phyloP scores from a whole-genome alignment of 192 early-diverging fungal species.

The Powellomyces hirtus region DNA sequence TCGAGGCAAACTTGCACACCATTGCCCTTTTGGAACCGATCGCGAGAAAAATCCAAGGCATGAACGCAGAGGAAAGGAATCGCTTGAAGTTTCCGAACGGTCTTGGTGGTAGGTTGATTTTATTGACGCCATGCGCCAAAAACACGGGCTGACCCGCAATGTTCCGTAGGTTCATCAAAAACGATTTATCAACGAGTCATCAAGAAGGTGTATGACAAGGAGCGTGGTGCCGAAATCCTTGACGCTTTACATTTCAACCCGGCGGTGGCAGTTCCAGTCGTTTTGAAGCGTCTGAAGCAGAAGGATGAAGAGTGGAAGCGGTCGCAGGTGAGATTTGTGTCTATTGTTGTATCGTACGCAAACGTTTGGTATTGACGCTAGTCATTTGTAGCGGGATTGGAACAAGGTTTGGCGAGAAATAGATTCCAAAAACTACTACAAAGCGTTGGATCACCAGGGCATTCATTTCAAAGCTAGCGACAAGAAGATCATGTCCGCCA shows the following conservation, averaged over 20 bases:
- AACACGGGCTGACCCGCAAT: neutral
- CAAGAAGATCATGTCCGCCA: conserved; percentile 74
- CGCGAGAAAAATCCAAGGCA: conserved; percentile 75
- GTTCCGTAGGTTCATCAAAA: conserved; percentile 56
- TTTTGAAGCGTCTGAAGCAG: conserved; percentile 92
- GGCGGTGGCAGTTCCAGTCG: conserved; percentile 85
- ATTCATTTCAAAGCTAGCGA: conserved; percentile 86
- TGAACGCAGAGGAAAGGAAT: conserved; percentile 75
- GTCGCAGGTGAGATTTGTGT: conserved; percentile 55
- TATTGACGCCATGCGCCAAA: too few species aligned
- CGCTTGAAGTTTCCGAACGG: conserved; percentile 72
- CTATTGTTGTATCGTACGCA: neutral
- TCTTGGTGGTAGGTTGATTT: conserved; percentile 60
- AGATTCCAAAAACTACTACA: conserved; percentile 91
- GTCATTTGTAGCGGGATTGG: conserved; percentile 73
- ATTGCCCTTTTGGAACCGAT: conserved; percentile 92
- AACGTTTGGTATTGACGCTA: neutral
- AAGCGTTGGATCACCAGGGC: conserved; percentile 92
- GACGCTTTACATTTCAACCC: conserved; percentile 91
- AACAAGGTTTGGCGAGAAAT: conserved; percentile 96
- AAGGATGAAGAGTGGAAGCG: conserved; percentile 98
- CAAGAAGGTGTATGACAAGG: conserved; percentile 91
- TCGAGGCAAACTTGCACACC: conserved; percentile 87
- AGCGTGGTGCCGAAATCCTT: conserved; percentile 84
- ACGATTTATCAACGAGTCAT: conserved; percentile 91